A percentile compares a stretch with the other conserved stretches of the same genome.
Conservation (phyloP, 495 filamentous ascomycete genomes). For the Penicillium bovifimosum region DNA sequence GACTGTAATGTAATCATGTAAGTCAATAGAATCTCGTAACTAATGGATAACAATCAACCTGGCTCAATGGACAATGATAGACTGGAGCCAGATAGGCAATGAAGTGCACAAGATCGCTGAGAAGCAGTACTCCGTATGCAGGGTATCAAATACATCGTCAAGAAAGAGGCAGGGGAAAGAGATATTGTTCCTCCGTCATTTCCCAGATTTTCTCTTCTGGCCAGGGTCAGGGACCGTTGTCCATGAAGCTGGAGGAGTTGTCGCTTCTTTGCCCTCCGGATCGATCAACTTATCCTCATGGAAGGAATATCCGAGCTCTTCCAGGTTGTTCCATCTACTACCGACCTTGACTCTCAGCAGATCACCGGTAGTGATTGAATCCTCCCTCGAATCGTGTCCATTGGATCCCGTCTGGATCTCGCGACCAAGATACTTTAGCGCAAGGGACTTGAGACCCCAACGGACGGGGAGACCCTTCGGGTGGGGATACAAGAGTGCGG, state of each 20-base stretch:
- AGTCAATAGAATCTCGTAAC: too few species aligned
- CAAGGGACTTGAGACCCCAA: conserved; percentile 65
- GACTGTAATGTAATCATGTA: not conserved
- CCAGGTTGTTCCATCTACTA: conserved; percentile 59
- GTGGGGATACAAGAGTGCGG: conserved; percentile 77
- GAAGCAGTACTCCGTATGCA: not conserved
- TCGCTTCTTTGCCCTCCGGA: conserved; percentile 27
- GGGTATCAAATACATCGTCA: not conserved
- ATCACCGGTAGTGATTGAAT: conserved; percentile 82
- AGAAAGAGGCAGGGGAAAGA: not conserved
- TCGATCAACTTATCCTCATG: conserved; percentile 46
- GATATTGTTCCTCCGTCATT: not conserved
- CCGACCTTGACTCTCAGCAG: conserved; percentile 63
- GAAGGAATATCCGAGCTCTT: conserved; percentile 58
- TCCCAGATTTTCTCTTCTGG: not conserved
- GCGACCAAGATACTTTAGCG: conserved; percentile 56
- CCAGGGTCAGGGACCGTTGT: not conserved
- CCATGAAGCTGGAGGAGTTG: not conserved
- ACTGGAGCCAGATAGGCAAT: too few species aligned
- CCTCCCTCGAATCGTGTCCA: conserved; percentile 86
- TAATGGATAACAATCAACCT: too few species aligned
- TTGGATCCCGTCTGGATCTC: conserved; percentile 68
- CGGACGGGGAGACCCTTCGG: conserved; percentile 67
- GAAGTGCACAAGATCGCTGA: too few species aligned
- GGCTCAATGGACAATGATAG: not conserved